Base-by-base conservation (phyloP, 1,284 basidiomycete genomes). In the Termitomyces sp. region DNA sequence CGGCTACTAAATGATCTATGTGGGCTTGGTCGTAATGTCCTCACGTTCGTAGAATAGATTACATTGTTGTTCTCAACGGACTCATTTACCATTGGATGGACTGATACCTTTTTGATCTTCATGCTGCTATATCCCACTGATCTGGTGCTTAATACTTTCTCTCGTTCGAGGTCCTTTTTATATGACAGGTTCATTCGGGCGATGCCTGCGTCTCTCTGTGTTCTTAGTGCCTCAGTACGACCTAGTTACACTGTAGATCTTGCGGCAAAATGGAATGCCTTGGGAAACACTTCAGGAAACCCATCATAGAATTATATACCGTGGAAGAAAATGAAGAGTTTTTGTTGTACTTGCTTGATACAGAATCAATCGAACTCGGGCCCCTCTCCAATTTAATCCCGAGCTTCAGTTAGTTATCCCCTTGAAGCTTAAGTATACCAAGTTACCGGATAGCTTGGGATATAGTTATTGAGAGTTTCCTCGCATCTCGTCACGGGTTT, bases 91-190 rank as follows among this genome's bases (percentile, higher is more conserved):
- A 54, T 63, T 56, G 63, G 63, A 66, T 62, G 63, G 59, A 63
- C 59, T 55, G 58, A 69, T 67, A 61, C 61, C 63, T 60, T 65
- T 60, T 65, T 64, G 58, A 57, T 9, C 60, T 65, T 64, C 59
- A 60, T 65, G 66, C 62, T 64, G 64, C 66, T 61, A 61, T 60
- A 61, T 64, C 57, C 64, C 60, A 52, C 44, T 59, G 54, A 58
- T 62, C 59, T 54, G 65, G 65, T 70, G 67, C 66, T 65, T 71
- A 71, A 70, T 71, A 67, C 61, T 66, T 66, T 65, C 5, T 18
- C 63, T 67, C 63, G 50, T 62, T 59, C 60, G 62, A 63, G 64
- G 63, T 63, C 57, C 49, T 61, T 61, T 57, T 58, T 50, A 30
- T 60, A 38, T 21, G 49, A 54, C 46, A 56, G 42, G 53, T 38